phyloP scores from a whole-genome alignment of 305 asterid genomes.

The Striga hermonthica region DNA sequence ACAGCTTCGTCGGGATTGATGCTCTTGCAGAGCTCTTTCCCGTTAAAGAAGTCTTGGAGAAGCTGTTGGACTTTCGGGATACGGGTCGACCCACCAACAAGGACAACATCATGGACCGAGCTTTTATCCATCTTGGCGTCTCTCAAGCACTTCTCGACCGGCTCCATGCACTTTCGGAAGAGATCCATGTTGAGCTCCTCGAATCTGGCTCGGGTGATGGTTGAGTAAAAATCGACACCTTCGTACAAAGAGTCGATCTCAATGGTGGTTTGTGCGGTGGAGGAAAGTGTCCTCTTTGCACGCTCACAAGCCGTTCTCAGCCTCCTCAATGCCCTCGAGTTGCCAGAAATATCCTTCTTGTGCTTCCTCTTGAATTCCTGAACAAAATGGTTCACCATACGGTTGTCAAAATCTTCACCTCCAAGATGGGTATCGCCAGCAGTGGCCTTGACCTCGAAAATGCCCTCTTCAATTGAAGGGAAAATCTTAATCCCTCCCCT shows the following conservation, averaged over 20 bases:
- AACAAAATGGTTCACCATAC: conserved; percentile 71
- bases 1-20: conserved; percentile 92
- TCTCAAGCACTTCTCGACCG: conserved; percentile 71
- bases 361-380: conserved; percentile 75
- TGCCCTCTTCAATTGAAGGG: conserved; percentile 82
- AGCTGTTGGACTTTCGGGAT: conserved; percentile 77
- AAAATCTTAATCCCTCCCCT: no score
- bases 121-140: conserved; percentile 82
- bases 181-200: conserved; percentile 82
- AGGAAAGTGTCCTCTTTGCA: conserved; percentile 75
- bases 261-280: conserved; percentile 78
- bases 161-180: conserved; percentile 75
- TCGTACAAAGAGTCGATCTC: conserved; percentile 67
- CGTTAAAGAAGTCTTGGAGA: conserved; percentile 72
- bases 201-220: conserved; percentile 73
- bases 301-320: conserved; percentile 74
- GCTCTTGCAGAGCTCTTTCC: conserved; percentile 86
- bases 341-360: conserved; percentile 66
- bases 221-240: conserved; percentile 74
- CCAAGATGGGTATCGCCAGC: conserved; percentile 83
- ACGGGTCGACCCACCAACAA: conserved; percentile 80
- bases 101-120: conserved; percentile 62
- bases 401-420: conserved; percentile 75
- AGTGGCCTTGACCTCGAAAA: conserved; percentile 73
- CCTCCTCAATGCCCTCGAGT: conserved; percentile 64